Conservation (phyloP, 2,329 filamentous ascomycete genomes). For the Verticillium longisporum region DNA sequence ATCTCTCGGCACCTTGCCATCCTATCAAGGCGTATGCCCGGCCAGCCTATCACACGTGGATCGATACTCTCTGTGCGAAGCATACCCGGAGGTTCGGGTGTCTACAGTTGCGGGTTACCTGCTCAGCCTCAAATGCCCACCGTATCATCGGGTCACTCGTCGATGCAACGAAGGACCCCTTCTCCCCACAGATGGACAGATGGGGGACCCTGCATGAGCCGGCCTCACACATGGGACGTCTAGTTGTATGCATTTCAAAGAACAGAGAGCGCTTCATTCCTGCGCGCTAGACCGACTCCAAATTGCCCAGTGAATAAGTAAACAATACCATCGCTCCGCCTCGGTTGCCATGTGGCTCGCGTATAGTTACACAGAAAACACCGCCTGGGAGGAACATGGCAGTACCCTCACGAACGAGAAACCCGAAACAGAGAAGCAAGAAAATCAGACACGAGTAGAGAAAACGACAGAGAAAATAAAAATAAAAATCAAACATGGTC, state of each 20-base stretch:
- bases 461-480: neutral
- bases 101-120: neutral
- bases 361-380: neutral
- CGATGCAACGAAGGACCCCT: neutral
- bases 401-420: neutral
- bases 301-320: too few species aligned
- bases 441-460: neutral
- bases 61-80: too few species aligned
- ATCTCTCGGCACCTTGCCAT: too few species aligned
- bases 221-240: too few species aligned
- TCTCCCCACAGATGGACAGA: too few species aligned
- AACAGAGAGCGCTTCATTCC: neutral
- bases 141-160: neutral
- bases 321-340: too few species aligned
- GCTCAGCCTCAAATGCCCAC: neutral
- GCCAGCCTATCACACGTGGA: too few species aligned
- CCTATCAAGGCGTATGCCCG: too few species aligned
- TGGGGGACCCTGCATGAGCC: too few species aligned
- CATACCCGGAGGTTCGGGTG: neutral
- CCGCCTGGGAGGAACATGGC: neutral
- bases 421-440: constrained; percentile 1
- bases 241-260: neutral
- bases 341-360: neutral
- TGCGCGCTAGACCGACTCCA: neutral
- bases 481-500: neutral